phyloP scores from a whole-genome alignment of 2,329 filamentous ascomycete species.

The Paecilomyces sp. region DNA sequence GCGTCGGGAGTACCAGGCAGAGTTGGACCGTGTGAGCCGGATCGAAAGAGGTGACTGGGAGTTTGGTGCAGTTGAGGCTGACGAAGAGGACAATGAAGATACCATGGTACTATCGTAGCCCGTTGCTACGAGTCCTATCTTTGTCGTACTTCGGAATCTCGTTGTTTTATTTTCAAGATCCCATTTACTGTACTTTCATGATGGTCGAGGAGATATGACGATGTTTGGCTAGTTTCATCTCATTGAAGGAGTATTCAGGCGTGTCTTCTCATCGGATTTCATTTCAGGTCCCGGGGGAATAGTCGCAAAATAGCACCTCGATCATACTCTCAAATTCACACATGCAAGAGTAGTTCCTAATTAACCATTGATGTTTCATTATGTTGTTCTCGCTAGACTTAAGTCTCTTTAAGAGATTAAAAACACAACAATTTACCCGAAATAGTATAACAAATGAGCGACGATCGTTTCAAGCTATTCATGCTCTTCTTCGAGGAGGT shows the following conservation, averaged over 20 bases:
- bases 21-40: slow-evolving; percentile 79
- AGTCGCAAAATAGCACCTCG: not conserved
- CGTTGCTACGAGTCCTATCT: not conserved
- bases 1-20: slow-evolving; percentile 79
- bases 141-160: not conserved
- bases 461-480: not conserved
- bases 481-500: not conserved
- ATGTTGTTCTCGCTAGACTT: not conserved
- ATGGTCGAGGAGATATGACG: not conserved
- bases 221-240: not conserved
- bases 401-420: not conserved
- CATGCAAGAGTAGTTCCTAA: not conserved
- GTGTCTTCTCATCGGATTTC: not conserved
- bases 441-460: not conserved
- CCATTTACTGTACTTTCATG: not conserved
- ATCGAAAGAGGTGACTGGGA: slow-evolving; percentile 88
- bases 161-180: not conserved
- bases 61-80: slow-evolving; percentile 44
- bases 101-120: slow-evolving; percentile 26
- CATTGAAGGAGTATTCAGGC: not conserved
- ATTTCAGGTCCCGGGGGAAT: not conserved
- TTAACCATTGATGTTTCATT: not conserved
- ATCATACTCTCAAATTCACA: not conserved
- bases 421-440: not conserved
- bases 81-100: slow-evolving; percentile 25